Evolutionary conservation across 2,329 filamentous ascomycete genomes (phyloP).

Genomic region (Diatrype stigma): DNA sequence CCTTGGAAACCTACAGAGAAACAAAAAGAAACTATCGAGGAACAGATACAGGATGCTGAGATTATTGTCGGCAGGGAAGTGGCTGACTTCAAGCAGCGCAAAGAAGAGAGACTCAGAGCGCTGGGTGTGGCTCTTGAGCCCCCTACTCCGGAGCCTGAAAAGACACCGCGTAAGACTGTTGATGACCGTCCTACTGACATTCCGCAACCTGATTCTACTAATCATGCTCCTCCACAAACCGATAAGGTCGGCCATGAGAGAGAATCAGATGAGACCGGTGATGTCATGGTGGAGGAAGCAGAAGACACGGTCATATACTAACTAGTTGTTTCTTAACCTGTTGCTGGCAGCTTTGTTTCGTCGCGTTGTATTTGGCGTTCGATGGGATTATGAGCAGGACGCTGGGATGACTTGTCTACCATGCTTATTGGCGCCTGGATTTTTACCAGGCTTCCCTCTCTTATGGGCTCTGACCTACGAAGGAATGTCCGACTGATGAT

Average conservation of each 20-base stretch:
- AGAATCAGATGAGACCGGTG: conserved; percentile 63
- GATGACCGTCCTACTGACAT: conserved; percentile 35
- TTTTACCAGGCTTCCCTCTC: too few relatives aligned
- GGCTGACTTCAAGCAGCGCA: conserved; percentile 54
- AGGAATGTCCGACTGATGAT: background rate
- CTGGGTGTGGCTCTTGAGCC: conserved; percentile 28
- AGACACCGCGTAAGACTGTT: conserved; percentile 41
- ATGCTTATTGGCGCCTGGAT: background rate
- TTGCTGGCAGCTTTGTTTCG: conserved; percentile 2
- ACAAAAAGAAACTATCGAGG: conserved; percentile 67
- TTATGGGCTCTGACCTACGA: too few relatives aligned
- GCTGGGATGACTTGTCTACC: background rate
- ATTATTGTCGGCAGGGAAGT: conserved; percentile 60
- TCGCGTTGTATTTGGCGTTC: conserved; percentile 3
- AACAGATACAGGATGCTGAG: conserved; percentile 65
- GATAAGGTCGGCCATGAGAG: conserved; percentile 31
- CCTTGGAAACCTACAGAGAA: conserved; percentile 70
- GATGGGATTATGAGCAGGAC: background rate
- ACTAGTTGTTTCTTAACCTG: conserved; percentile 3
- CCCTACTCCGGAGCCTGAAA: conserved; percentile 28
- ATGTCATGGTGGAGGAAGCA: conserved; percentile 77
- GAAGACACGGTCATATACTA: conserved; percentile 92
- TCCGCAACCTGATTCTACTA: conserved; percentile 33
- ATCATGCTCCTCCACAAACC: conserved; percentile 25
- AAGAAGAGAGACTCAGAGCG: conserved; percentile 37